Evolutionary conservation across 2,329 filamentous ascomycete genomes (phyloP).

Genomic region (Phoma sp.): DNA sequence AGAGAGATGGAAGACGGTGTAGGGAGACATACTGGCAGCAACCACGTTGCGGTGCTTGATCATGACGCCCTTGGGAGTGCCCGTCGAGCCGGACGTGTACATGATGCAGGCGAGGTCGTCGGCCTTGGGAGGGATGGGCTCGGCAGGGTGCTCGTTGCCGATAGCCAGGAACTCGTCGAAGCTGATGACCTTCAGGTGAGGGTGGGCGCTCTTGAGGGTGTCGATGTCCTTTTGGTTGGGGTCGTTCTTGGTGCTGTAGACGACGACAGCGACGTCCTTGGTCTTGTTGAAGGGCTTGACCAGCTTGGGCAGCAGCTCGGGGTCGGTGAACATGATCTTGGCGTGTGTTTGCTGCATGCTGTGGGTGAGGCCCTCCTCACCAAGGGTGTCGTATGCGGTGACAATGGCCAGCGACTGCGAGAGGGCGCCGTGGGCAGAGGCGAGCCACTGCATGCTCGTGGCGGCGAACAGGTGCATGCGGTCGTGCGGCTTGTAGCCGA

Average conservation of each 20-base stretch:
- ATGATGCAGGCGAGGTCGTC: slow-evolving; percentile 83
- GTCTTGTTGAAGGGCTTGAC: slow-evolving; percentile 63
- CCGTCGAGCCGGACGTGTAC: slow-evolving; percentile 89
- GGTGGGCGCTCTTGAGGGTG: slow-evolving; percentile 61
- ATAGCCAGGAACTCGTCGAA: slow-evolving; percentile 63
- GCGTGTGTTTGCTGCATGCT: slow-evolving; percentile 83
- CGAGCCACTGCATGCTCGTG: slow-evolving; percentile 84
- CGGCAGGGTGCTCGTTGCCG: slow-evolving; percentile 71
- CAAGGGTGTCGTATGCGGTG: slow-evolving; percentile 93
- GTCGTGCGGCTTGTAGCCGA: slow-evolving; percentile 73
- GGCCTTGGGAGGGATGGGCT: slow-evolving; percentile 74
- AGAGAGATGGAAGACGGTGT: not conserved
- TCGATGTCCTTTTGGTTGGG: slow-evolving; percentile 62
- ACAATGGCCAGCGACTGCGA: slow-evolving; percentile 92
- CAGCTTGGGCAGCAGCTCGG: slow-evolving; percentile 69
- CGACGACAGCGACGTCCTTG: slow-evolving; percentile 63
- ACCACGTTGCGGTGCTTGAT: slow-evolving; percentile 82
- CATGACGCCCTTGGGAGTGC: slow-evolving; percentile 86
- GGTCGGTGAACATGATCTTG: slow-evolving; percentile 85
- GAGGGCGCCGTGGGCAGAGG: slow-evolving; percentile 76
- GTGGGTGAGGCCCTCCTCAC: slow-evolving; percentile 82
- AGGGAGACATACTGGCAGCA: slow-evolving; percentile 69
- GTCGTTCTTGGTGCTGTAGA: slow-evolving; percentile 65
- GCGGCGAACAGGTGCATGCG: slow-evolving; percentile 82
- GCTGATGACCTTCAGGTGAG: slow-evolving; percentile 61